Evolutionary conservation across 768 basidiomycete genomes (phyloP).

Genomic region (Cystofilobasidium capitatum): DNA sequence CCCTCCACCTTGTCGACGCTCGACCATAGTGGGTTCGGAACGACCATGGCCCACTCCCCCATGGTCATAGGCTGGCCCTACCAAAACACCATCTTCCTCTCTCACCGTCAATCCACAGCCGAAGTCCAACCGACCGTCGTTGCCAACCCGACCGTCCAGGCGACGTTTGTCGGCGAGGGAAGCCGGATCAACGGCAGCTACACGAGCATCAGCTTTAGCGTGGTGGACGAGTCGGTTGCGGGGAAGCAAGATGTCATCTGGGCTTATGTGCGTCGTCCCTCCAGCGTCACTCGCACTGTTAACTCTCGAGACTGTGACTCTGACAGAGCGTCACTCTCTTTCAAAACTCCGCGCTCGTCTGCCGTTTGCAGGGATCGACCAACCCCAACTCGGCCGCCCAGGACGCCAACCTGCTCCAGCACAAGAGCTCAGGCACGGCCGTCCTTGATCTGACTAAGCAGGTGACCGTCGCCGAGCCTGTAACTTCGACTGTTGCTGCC

Average conservation of each 20-base stretch:
- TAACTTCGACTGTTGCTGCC: background rate
- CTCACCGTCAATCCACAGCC: conserved; percentile 1
- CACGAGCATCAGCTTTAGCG: conserved; percentile 5
- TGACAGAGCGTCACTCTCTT: background rate
- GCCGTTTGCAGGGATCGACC: background rate
- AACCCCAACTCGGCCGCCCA: background rate
- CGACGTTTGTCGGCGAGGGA: conserved; percentile 7
- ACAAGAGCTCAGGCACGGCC: background rate
- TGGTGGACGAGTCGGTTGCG: background rate
- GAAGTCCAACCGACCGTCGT: conserved; percentile 7
- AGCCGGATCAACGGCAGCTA: conserved; percentile 11
- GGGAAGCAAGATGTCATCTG: conserved; percentile 8
- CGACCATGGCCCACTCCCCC: conserved; percentile 17
- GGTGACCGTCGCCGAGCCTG: background rate
- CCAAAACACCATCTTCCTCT: conserved; percentile 5
- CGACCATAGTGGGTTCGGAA: conserved; percentile 6
- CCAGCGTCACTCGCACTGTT: background rate
- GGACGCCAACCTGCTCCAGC: conserved; percentile 2
- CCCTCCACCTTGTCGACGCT: background rate
- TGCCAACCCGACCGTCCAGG: background rate
- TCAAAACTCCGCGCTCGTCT: background rate
- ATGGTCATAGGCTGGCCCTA: conserved; percentile 15
- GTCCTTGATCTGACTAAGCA: conserved; percentile 12
- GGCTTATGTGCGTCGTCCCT: conserved; percentile 16
- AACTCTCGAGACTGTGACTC: background rate